Conservation (phyloP, 495 filamentous ascomycete species). For the Penicillium samsonianum region DNA sequence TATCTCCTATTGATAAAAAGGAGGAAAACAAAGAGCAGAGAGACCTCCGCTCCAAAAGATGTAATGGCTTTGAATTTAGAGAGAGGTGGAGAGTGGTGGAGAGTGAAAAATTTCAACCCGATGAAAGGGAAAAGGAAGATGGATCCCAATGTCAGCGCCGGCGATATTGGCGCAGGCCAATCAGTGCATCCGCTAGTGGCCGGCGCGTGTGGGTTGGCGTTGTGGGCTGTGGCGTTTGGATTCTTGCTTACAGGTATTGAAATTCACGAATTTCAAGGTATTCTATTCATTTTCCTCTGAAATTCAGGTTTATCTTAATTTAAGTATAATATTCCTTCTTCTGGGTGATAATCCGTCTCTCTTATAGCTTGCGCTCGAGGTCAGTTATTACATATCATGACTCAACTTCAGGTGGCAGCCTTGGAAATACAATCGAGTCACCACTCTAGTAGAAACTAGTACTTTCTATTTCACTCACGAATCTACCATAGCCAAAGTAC, state of each 20-base stretch:
- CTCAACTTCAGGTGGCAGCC: background rate
- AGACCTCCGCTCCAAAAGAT: slow-evolving; percentile 11
- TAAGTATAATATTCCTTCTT: background rate
- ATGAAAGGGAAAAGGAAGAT: slow-evolving; percentile 20
- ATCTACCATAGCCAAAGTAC: slow-evolving; percentile 1
- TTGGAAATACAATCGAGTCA: slow-evolving; percentile 1
- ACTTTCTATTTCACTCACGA: slow-evolving; percentile 4
- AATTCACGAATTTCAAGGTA: slow-evolving; percentile 15
- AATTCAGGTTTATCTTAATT: background rate
- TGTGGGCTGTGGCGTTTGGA: slow-evolving; percentile 19
- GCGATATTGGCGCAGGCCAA: slow-evolving; percentile 15
- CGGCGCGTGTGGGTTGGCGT: slow-evolving; percentile 21
- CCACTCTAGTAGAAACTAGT: slow-evolving; percentile 1
- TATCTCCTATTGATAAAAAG: slow-evolving; percentile 14
- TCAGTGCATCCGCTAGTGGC: slow-evolving; percentile 10
- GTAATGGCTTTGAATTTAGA: slow-evolving; percentile 16
- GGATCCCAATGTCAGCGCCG: slow-evolving; percentile 10
- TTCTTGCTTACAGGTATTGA: slow-evolving; percentile 18
- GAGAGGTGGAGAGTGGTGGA: slow-evolving; percentile 25
- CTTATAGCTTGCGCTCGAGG: slow-evolving; percentile 2
- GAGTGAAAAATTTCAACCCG: slow-evolving; percentile 27
- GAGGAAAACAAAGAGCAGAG: slow-evolving; percentile 10
- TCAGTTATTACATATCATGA: background rate
- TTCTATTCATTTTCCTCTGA: slow-evolving; percentile 7
- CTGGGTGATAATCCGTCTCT: background rate